A percentile compares a stretch with the other conserved stretches of the same genome.
Evolutionary conservation across 371 early-diverging fungal species (phyloP).

Genomic region (Dinochytrium kinnereticum): DNA sequence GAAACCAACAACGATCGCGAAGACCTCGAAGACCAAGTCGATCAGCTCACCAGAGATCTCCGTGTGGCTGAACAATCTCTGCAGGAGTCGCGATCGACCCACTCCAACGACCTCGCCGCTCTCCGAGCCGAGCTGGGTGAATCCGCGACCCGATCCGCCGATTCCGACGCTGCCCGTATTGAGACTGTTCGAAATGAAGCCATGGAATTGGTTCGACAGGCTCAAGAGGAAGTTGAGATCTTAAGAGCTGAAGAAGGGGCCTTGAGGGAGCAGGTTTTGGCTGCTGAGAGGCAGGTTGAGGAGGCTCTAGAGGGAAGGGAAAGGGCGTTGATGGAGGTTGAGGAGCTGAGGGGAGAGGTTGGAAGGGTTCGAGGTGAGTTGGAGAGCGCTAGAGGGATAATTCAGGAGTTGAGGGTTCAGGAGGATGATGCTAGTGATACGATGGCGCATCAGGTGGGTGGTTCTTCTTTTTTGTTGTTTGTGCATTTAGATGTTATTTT

Average conservation of each 20-base stretch:
- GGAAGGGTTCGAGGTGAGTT: background rate
- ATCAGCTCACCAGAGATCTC: background rate
- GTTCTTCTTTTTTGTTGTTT: background rate
- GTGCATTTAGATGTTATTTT: background rate
- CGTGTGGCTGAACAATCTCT: background rate
- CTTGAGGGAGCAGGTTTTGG: background rate
- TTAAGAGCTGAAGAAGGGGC: background rate
- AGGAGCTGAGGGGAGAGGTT: constrained; percentile 2
- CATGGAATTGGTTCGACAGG: constrained; percentile 10
- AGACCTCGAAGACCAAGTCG: constrained; percentile 11
- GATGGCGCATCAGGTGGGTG: background rate
- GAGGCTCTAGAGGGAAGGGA: background rate
- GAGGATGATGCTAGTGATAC: background rate
- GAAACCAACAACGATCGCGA: constrained; percentile 23
- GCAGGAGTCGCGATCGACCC: background rate
- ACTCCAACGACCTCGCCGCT: no score
- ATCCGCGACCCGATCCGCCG: no score
- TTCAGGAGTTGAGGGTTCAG: background rate
- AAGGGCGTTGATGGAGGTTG: background rate
- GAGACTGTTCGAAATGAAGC: background rate
- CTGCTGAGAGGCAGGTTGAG: background rate
- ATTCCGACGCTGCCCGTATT: background rate
- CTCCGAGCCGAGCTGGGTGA: no score
- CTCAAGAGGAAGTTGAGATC: constrained; percentile 8
- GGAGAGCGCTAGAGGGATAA: background rate